These are phyloP conservation scores for Fraxinus xanthoxyloides DNA, from an alignment of 305 asterid genomes.

Conservation along the genomic window DNA sequence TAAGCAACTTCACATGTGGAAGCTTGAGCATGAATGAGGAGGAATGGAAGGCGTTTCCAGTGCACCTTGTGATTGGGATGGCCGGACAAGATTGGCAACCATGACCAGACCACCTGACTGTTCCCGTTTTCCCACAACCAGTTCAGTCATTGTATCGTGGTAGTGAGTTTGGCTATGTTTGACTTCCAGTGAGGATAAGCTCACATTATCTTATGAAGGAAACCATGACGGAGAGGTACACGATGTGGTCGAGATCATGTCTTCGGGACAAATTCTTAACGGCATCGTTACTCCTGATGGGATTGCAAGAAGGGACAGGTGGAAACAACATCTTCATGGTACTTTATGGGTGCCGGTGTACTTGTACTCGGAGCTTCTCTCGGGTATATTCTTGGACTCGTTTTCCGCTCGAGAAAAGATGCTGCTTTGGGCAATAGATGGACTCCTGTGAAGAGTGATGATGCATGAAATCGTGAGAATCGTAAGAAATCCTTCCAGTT, in stretches of 20 bases:
- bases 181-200: constrained; percentile 62
- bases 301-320: not conserved
- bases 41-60: constrained; percentile 48
- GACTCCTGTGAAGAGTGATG: constrained; percentile 66
- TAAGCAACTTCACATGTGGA: constrained; percentile 77
- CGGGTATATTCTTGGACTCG: constrained; percentile 58
- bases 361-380: constrained; percentile 60
- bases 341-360: constrained; percentile 44
- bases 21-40: constrained; percentile 40
- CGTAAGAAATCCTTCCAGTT: constrained; percentile 9
- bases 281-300: constrained; percentile 31
- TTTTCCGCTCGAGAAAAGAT: constrained; percentile 41
- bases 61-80: constrained; percentile 89
- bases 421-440: constrained; percentile 31
- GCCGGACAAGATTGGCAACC: constrained; percentile 96
- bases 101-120: constrained; percentile 46
- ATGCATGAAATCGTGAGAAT: constrained; percentile 22
- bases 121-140: constrained; percentile 77
- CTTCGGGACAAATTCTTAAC: constrained; percentile 57
- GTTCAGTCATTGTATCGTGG: constrained; percentile 61
- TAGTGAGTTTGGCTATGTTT: constrained; percentile 81
- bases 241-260: constrained; percentile 70
- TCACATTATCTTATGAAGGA: constrained; percentile 64
- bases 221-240: constrained; percentile 88
- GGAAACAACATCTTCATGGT: constrained; percentile 42